phyloP scores from a whole-genome alignment of 2,329 filamentous ascomycete species.

The Dendryphion nanum region DNA sequence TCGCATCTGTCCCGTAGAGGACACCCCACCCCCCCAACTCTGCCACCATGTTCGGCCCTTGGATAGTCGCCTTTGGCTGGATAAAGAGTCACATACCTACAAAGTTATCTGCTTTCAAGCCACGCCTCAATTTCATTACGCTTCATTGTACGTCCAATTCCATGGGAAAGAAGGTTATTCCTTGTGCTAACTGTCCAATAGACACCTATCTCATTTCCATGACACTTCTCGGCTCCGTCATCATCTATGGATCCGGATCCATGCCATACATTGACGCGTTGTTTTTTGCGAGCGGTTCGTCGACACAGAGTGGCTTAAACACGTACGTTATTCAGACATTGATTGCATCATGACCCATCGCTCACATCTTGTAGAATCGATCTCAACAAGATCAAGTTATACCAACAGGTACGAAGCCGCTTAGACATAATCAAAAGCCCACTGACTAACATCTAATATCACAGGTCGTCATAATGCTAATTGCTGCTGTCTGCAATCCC shows the following conservation, averaged over 20 bases:
- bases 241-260: slow-evolving; percentile 66
- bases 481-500: slow-evolving; percentile 39
- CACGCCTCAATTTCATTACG: slow-evolving; percentile 78
- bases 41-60: slow-evolving; percentile 28
- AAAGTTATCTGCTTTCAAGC: slow-evolving; percentile 38
- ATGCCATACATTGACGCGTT: slow-evolving; percentile 82
- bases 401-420: slow-evolving; percentile 50
- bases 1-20: no score
- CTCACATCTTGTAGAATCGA: slow-evolving; percentile 46
- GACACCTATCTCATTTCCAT: slow-evolving; percentile 79
- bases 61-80: slow-evolving; percentile 30
- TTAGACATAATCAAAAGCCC: no score
- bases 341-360: background rate
- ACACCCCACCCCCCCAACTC: background rate
- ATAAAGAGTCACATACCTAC: slow-evolving; percentile 23
- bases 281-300: slow-evolving; percentile 80
- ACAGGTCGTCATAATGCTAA: slow-evolving; percentile 54
- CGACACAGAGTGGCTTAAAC: slow-evolving; percentile 92
- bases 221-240: slow-evolving; percentile 70
- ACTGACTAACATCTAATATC: background rate
- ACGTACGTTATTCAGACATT: slow-evolving; percentile 47
- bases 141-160: slow-evolving; percentile 64
- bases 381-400: slow-evolving; percentile 46
- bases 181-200: slow-evolving; percentile 29
- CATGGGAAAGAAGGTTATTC: background rate